Conservation (phyloP, 257 asterid species). For the Solanum rostratum region DNA sequence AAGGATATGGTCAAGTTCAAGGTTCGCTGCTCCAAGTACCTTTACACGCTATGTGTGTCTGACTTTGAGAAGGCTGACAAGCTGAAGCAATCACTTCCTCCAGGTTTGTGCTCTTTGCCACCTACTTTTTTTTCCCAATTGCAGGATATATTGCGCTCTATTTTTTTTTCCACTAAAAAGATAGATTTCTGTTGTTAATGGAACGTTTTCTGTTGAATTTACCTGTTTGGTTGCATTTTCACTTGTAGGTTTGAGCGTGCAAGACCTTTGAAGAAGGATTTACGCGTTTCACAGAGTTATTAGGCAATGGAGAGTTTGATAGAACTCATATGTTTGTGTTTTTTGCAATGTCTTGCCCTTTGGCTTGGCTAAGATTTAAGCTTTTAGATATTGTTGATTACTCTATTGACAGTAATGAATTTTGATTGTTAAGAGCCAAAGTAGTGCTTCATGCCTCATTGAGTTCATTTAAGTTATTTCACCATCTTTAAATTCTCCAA, state of each 20-base stretch:
- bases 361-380: neutral
- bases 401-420: neutral
- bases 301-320: neutral
- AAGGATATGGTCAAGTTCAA: constrained; percentile 24
- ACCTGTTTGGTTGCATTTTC: neutral
- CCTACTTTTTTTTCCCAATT: neutral
- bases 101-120: constrained; percentile 7
- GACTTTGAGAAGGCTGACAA: constrained; percentile 30
- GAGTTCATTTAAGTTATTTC: neutral
- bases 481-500: neutral
- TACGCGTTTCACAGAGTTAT: neutral
- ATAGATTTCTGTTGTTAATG: no score
- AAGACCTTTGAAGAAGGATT: constrained; percentile 13
- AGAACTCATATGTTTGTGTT: neutral
- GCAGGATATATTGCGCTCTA: no score
- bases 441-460: neutral
- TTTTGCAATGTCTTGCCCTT: neutral
- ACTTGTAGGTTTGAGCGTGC: constrained; percentile 22
- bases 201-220: neutral
- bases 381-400: neutral
- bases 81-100: constrained; percentile 30
- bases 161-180: no score
- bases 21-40: constrained; percentile 25
- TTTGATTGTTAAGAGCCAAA: neutral
- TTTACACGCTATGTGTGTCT: constrained; percentile 15